Evolutionary conservation across 2,329 filamentous ascomycete genomes (phyloP), one percentile per base, ranked within the genome.

Genomic region (Thielaviopsis populi): DNA sequence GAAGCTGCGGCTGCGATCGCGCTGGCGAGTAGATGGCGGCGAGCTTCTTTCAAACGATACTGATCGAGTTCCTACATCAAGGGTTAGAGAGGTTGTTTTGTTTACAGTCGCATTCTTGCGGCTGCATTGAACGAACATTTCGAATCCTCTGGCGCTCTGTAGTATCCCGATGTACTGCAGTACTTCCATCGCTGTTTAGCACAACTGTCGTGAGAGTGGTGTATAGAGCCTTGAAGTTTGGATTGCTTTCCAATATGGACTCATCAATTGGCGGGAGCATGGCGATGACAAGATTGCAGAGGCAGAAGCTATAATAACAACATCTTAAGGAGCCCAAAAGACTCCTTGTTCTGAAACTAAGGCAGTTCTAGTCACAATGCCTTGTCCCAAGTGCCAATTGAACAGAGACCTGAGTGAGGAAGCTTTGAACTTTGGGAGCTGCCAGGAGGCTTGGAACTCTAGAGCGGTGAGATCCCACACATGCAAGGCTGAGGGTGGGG

Each of bases 201-300:
- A 84, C 71, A 1, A 75, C 75, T 1, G 75, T 78, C 6, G 79
- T 80, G 56, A 86, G 74, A 13, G 76, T 80, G 17, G 73, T 75
- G 71, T 85, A 82, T 4, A 86, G 75, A 41, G 75, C 74, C n/a
- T 80, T 79, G 68, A 86, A 86, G 24, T 80, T 77, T 0, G 83
- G 83, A 67, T 86, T 85, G 65, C 75, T 76, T 62, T 77, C 71
- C 1, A 86, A 71, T 19, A 85, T 73, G 0, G 76, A 68, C 8
- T 79, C 75, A 22, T 85, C 82, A 8, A 85, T 72, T 0, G 81
- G 82, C 0, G 83, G 83, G 1, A 85, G 72, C 81, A 85, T 84
- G 15, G 19, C 71, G 42, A n/a, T 17, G 24, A 63, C 42, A 64
- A 65, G 19, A 17, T 13, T 54, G 6, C 7, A 37, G 7, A 37